Conservation (phyloP, 805 yeast genomes). For the Schwanniomyces sp. region DNA sequence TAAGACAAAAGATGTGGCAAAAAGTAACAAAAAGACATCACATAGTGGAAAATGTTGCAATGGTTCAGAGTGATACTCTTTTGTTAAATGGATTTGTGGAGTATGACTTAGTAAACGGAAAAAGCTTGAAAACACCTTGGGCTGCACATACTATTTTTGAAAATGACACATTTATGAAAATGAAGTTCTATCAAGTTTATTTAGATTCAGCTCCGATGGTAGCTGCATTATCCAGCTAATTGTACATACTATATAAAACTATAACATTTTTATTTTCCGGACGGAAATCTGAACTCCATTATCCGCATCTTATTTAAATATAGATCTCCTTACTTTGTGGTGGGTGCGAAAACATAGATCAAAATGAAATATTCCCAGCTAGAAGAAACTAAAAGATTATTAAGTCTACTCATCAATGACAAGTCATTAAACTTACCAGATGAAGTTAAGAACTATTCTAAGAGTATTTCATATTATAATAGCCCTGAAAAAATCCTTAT, state of each 20-base stretch:
- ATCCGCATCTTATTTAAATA: neutral
- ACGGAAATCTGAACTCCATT: neutral
- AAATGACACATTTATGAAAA: conserved; percentile 3
- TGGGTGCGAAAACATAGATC: neutral
- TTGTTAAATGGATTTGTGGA: conserved; percentile 12
- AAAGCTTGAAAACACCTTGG: conserved; percentile 7
- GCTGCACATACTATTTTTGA: conserved; percentile 8
- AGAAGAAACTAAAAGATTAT: conserved; percentile 12
- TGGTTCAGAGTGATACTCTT: conserved; percentile 1
- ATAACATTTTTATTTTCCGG: neutral
- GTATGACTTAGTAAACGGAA: conserved; percentile 9
- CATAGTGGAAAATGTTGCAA: conserved; percentile 9
- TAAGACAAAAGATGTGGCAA: conserved; percentile 12
- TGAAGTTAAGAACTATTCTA: conserved; percentile 11
- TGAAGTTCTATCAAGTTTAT: conserved; percentile 11
- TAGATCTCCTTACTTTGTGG: neutral
- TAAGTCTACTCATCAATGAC: conserved; percentile 5
- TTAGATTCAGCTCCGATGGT: conserved; percentile 7
- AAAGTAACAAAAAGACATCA: conserved; percentile 11
- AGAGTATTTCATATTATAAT: conserved; percentile 8
- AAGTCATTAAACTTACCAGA: conserved; percentile 12
- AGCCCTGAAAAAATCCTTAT: conserved; percentile 12
- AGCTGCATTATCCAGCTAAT: neutral
- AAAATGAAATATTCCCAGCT: conserved; percentile 7
- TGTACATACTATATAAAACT: neutral